A percentile compares a stretch with the other conserved stretches of the same genome.
These are phyloP conservation scores for Candida vaughaniae DNA, from an alignment of 805 yeast species.

Conservation along the genomic window DNA sequence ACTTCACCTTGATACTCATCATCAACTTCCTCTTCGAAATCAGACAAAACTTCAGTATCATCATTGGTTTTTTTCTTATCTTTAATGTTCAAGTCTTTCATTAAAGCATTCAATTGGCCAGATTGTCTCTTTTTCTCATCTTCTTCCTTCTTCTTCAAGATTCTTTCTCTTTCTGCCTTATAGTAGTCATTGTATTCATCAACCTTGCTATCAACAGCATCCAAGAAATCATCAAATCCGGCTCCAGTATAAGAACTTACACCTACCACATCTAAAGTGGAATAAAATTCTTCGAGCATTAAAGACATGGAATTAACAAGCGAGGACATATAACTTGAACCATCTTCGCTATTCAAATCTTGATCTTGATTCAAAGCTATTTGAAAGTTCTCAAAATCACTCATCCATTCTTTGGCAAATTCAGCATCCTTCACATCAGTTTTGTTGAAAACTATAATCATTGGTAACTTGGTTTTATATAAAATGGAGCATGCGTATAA, in stretches of 20 bases:
- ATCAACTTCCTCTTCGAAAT: conserved; percentile 47
- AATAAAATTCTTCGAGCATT: conserved; percentile 94
- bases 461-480: conserved; percentile 93
- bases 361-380: conserved; percentile 66
- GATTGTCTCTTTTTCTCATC: conserved; percentile 73
- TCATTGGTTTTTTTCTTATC: conserved; percentile 24
- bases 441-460: conserved; percentile 95
- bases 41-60: conserved; percentile 52
- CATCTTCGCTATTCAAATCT: conserved; percentile 61
- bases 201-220: conserved; percentile 81
- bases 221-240: conserved; percentile 88
- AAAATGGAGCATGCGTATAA: conserved; percentile 95
- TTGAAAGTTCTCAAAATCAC: conserved; percentile 91
- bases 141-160: conserved; percentile 71
- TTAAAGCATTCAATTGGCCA: conserved; percentile 64
- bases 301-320: conserved; percentile 92
- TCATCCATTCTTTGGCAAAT: conserved; percentile 96
- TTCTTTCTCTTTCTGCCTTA: conserved; percentile 80
- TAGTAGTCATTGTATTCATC: conserved; percentile 85
- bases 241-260: conserved; percentile 91
- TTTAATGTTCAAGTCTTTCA: conserved; percentile 81
- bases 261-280: conserved; percentile 88
- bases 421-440: conserved; percentile 83
- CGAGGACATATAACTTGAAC: conserved; percentile 89
- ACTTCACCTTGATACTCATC: conserved; percentile 48